Evolutionary conservation across 176 grass and related monocot species (phyloP).

Genomic region (Zoysia japonica): DNA sequence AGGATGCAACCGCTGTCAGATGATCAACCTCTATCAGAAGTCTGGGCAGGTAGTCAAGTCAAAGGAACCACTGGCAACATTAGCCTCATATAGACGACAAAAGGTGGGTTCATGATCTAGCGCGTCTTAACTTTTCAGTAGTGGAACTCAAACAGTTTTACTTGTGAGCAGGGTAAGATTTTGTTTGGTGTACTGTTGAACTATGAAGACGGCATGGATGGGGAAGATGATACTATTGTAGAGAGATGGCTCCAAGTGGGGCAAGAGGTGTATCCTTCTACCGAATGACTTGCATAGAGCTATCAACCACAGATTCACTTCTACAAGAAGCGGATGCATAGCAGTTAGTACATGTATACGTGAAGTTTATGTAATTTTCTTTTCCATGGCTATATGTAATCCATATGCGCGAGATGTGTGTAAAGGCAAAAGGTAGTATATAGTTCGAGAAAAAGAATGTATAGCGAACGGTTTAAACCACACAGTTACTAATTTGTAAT

Average conservation of each 20-base stretch:
- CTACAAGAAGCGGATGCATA: neutral
- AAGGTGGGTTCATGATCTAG: slow-evolving; percentile 42
- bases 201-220: slow-evolving; percentile 56
- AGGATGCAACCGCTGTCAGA: slow-evolving; percentile 95
- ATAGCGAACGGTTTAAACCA: neutral
- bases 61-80: slow-evolving; percentile 85
- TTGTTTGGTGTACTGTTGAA: slow-evolving; percentile 78
- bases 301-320: neutral
- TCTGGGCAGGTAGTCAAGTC: slow-evolving; percentile 60
- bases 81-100: slow-evolving; percentile 82
- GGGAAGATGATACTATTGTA: slow-evolving; percentile 31
- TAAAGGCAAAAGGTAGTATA: neutral
- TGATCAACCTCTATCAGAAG: slow-evolving; percentile 81
- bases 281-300: slow-evolving; percentile 28
- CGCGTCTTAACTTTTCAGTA: neutral
- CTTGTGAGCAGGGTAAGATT: slow-evolving; percentile 71
- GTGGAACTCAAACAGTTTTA: neutral
- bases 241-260: slow-evolving; percentile 79
- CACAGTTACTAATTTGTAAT: neutral
- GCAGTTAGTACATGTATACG: neutral
- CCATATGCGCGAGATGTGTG: neutral
- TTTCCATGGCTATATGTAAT: neutral
- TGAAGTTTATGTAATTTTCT: slow-evolving; percentile 18
- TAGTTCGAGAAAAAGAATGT: neutral
- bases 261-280: slow-evolving; percentile 64